These are phyloP conservation scores for Purpureocillium lavendulum DNA, from an alignment of 2,329 filamentous ascomycete species.

Conservation along the genomic window DNA sequence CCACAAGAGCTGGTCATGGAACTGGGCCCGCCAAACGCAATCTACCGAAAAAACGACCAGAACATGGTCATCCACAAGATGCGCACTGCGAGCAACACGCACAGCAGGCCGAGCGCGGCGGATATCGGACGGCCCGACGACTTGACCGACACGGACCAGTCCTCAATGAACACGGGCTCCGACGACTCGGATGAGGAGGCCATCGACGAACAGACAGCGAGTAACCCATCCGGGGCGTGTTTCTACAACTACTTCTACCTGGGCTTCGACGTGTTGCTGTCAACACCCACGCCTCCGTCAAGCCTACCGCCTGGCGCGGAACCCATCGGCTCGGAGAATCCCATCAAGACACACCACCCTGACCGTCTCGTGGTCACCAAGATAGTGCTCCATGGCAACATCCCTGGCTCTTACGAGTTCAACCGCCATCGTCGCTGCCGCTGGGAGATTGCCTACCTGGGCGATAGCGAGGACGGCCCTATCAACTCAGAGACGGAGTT, in stretches of 20 bases:
- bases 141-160: conserved; percentile 65
- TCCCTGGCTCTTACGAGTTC: conserved; percentile 93
- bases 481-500: conserved; percentile 74
- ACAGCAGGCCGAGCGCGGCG: conserved; percentile 33
- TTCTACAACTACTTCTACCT: conserved; percentile 98
- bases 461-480: conserved; percentile 31
- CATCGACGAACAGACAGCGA: conserved; percentile 45
- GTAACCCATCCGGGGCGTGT: conserved; percentile 58
- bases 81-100: conserved; percentile 42
- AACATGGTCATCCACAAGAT: conserved; percentile 78
- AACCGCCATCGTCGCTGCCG: conserved; percentile 86
- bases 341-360: conserved; percentile 33
- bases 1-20: conserved; percentile 88
- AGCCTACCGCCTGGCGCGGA: conserved; percentile 41
- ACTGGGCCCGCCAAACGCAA: conserved; percentile 85
- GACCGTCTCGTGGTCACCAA: conserved; percentile 81
- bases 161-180: conserved; percentile 61
- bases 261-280: conserved; percentile 90
- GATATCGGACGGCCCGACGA: conserved; percentile 44
- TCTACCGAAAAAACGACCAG: conserved; percentile 86
- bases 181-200: conserved; percentile 56
- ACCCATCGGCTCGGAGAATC: conserved; percentile 11
- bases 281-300: conserved; percentile 59
- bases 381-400: conserved; percentile 86
- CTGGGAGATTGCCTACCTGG: conserved; percentile 66